Evolutionary conservation across 805 yeast genomes (phyloP).

Genomic region (Metschnikowia shivogae): DNA sequence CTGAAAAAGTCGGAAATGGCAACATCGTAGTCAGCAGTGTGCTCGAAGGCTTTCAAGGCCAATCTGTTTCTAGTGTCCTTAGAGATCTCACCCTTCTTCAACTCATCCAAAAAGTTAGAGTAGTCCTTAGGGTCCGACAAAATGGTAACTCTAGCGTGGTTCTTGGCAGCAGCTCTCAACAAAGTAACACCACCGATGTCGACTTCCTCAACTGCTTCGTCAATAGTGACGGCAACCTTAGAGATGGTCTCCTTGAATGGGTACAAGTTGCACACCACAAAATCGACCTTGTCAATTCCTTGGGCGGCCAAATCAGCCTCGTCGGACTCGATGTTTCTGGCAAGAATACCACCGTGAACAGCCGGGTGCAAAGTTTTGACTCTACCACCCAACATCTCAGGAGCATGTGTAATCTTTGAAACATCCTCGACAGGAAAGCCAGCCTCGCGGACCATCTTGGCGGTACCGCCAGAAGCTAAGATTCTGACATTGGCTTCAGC

Average conservation of each 20-base stretch:
- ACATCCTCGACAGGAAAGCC: slow-evolving; percentile 98
- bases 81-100: slow-evolving; percentile 69
- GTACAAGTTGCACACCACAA: slow-evolving; percentile 94
- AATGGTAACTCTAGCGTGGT: slow-evolving; percentile 93
- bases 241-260: slow-evolving; percentile 98
- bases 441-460: slow-evolving; percentile 89
- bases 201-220: slow-evolving; percentile 97
- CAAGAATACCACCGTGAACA: slow-evolving; percentile 96
- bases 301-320: slow-evolving; percentile 84
- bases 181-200: slow-evolving; percentile 97
- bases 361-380: slow-evolving; percentile 99
- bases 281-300: slow-evolving; percentile 93
- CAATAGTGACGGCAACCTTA: slow-evolving; percentile 90
- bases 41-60: slow-evolving; percentile 96
- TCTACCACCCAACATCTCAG: slow-evolving; percentile 98
- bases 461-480: slow-evolving; percentile 97
- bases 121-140: slow-evolving; percentile 94
- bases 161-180: slow-evolving; percentile 97
- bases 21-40: slow-evolving; percentile 95
- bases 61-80: slow-evolving; percentile 70
- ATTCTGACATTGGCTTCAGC: slow-evolving; percentile 84
- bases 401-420: slow-evolving; percentile 92
- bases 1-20: slow-evolving; percentile 96
- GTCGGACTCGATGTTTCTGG: slow-evolving; percentile 88
- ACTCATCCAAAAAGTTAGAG: slow-evolving; percentile 78